Conservation (phyloP, 2,329 filamentous ascomycete species). For the Neoscytalidium dimidiatum region DNA sequence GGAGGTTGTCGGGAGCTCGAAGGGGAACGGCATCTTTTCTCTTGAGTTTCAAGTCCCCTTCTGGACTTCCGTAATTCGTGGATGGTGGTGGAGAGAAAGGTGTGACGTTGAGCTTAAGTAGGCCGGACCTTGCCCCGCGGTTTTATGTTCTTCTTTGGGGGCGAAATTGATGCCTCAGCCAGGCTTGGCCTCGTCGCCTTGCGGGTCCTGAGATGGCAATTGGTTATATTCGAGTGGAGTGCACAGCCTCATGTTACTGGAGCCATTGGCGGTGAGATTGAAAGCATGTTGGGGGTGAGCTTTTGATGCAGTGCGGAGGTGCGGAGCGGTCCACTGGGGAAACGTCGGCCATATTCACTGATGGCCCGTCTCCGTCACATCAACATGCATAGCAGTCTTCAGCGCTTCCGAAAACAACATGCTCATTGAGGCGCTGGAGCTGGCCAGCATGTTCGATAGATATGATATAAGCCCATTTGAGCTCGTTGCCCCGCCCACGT, state of each 20-base stretch:
- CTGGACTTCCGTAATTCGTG: not conserved
- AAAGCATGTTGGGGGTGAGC: not conserved
- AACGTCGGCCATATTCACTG: slow-evolving; percentile 2
- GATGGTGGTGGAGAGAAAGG: slow-evolving; percentile 24
- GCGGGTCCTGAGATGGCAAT: not conserved
- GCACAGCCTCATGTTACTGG: slow-evolving; percentile 8
- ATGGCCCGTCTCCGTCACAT: not conserved
- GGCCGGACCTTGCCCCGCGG: slow-evolving; percentile 5
- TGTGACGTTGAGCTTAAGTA: not conserved
- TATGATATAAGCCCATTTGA: slow-evolving; percentile 11
- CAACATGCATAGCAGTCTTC: not conserved
- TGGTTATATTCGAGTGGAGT: not conserved
- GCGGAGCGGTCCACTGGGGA: not conserved
- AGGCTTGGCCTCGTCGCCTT: slow-evolving; percentile 4
- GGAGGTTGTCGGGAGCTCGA: slow-evolving; percentile 85
- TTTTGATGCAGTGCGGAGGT: not conserved
- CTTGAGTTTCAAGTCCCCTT: not conserved
- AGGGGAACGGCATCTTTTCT: slow-evolving; percentile 79
- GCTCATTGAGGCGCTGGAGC: slow-evolving; percentile 15
- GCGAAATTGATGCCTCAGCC: slow-evolving; percentile 7
- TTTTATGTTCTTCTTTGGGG: not conserved
- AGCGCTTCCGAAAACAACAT: slow-evolving; percentile 1
- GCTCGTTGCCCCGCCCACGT: slow-evolving; percentile 9
- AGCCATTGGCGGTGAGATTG: not conserved
- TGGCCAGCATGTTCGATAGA: not conserved